These are phyloP conservation scores for Infundibulicybe gibba DNA, from an alignment of 768 basidiomycete species.

Conservation along the genomic window DNA sequence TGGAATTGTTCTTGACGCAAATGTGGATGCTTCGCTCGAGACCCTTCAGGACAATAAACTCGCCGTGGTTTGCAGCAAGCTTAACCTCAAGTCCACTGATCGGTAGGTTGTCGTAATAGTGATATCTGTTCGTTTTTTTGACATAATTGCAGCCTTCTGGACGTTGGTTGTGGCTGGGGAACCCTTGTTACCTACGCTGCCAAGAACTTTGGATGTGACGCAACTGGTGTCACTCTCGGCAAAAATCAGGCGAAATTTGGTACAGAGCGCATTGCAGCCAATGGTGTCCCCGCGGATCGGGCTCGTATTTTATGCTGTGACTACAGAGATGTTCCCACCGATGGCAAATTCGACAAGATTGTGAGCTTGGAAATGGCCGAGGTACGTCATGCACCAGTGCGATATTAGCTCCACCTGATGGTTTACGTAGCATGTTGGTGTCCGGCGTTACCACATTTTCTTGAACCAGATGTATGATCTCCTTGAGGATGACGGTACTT, in stretches of 20 bases:
- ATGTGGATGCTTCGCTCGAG: slow-evolving; percentile 79
- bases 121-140: slow-evolving; percentile 19
- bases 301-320: slow-evolving; percentile 93
- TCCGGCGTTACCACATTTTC: slow-evolving; percentile 88
- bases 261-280: slow-evolving; percentile 78
- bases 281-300: slow-evolving; percentile 66
- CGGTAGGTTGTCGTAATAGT: slow-evolving; percentile 25
- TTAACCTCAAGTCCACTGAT: slow-evolving; percentile 85
- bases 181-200: slow-evolving; percentile 92
- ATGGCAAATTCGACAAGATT: slow-evolving; percentile 87
- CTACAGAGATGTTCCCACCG: slow-evolving; percentile 84
- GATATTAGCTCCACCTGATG: background rate
- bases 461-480: slow-evolving; percentile 90
- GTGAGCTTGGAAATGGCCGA: slow-evolving; percentile 98
- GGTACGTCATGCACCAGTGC: slow-evolving; percentile 32
- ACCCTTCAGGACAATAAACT: slow-evolving; percentile 98
- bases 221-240: slow-evolving; percentile 91
- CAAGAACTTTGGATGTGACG: slow-evolving; percentile 96
- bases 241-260: slow-evolving; percentile 93
- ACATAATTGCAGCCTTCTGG: slow-evolving; percentile 49
- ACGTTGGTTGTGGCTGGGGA: slow-evolving; percentile 96
- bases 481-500: slow-evolving; percentile 89
- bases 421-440: slow-evolving; percentile 76
- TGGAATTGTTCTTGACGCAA: slow-evolving; percentile 75
- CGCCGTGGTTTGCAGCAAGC: slow-evolving; percentile 90